Percentiles rank a stretch among this genome's conserved stretches.
These are phyloP conservation scores for Gentiana macrophylla DNA, from an alignment of 257 asterid species.

Conservation along the genomic window DNA sequence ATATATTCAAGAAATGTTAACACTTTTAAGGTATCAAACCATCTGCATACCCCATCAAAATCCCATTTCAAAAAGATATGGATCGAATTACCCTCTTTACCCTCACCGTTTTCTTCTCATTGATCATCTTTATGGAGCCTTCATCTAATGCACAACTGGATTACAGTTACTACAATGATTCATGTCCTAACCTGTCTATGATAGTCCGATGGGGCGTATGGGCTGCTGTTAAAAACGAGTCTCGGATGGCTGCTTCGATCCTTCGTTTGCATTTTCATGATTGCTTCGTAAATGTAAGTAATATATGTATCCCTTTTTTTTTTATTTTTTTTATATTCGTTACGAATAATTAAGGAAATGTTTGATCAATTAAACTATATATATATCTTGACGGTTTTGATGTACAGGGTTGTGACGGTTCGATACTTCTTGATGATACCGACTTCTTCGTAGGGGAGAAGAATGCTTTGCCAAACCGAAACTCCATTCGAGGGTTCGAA, in stretches of 20 bases:
- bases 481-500: constrained; percentile 58
- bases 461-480: constrained; percentile 52
- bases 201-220: constrained; percentile 46
- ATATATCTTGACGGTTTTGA: no score
- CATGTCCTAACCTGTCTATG: constrained; percentile 42
- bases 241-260: constrained; percentile 65
- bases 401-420: constrained; percentile 83
- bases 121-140: constrained; percentile 7
- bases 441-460: constrained; percentile 54
- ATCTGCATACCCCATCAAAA: background rate
- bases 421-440: constrained; percentile 66
- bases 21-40: constrained; percentile 9
- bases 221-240: constrained; percentile 43
- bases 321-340: no score
- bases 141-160: constrained; percentile 17
- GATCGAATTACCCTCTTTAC: constrained; percentile 10
- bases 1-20: constrained; percentile 25
- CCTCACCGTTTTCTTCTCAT: constrained; percentile 9
- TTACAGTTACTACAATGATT: constrained; percentile 38
- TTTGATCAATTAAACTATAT: no score
- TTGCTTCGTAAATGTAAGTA: constrained; percentile 60
- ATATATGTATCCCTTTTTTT: constrained; percentile 1
- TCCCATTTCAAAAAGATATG: constrained; percentile 19
- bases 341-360: no score
- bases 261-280: constrained; percentile 71